Evolutionary conservation across 1,139 yeast genomes (phyloP).

Genomic region (Yamadazyma membranifaciens): DNA sequence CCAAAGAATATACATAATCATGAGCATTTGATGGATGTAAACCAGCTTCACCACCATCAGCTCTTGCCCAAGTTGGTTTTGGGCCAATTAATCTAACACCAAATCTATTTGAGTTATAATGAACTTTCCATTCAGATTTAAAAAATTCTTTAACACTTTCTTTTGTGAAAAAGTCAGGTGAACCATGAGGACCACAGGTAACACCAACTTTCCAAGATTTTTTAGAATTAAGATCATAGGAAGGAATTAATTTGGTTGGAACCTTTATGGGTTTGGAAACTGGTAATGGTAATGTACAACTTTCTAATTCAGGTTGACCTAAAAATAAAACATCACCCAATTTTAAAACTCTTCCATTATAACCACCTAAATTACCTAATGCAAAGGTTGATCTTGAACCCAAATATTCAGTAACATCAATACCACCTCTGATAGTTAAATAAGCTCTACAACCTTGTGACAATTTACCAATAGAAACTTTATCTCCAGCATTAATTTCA

Average conservation of each 20-base stretch:
- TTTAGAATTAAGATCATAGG: conserved; percentile 33
- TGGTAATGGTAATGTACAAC: conserved; percentile 73
- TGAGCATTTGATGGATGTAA: conserved; percentile 97
- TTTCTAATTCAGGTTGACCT: conserved; percentile 69
- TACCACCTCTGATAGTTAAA: conserved; percentile 86
- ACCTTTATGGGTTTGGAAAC: conserved; percentile 57
- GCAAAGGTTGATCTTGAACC: conserved; percentile 98
- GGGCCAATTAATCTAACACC: conserved; percentile 96
- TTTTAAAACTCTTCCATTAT: conserved; percentile 87
- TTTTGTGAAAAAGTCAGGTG: conserved; percentile 88
- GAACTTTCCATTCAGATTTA: conserved; percentile 82
- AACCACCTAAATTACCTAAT: conserved; percentile 90
- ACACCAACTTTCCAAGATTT: conserved; percentile 87
- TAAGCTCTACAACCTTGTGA: conserved; percentile 84
- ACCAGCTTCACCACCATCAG: conserved; percentile 98
- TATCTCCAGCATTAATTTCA: conserved; percentile 68
- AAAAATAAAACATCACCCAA: conserved; percentile 88
- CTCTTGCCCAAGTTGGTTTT: conserved; percentile 93
- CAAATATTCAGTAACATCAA: conserved; percentile 89
- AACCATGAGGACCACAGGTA: conserved; percentile 96
- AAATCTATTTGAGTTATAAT: conserved; percentile 93
- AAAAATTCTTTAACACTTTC: conserved; percentile 79
- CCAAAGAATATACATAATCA: conserved; percentile 93
- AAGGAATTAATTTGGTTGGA: conserved; percentile 61
- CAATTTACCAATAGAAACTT: conserved; percentile 76